phyloP scores from a whole-genome alignment of 2,329 filamentous ascomycete genomes.

The Neoascochyta sp. region DNA sequence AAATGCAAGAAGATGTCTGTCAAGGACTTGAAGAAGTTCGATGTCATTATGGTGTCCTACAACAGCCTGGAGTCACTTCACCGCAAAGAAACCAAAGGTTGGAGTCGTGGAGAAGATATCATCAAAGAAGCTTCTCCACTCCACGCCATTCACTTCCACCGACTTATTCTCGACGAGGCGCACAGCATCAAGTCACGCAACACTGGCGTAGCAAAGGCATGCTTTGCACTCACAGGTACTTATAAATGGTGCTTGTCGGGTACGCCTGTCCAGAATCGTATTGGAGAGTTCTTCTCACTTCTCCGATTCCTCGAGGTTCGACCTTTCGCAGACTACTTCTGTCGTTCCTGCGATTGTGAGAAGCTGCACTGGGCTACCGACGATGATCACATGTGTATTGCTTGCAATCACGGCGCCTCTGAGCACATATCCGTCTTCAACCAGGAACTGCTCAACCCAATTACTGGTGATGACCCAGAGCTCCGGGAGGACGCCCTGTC shows the following conservation, averaged over 20 bases:
- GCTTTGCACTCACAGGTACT: constrained; percentile 80
- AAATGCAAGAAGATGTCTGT: constrained; percentile 74
- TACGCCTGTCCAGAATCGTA: constrained; percentile 93
- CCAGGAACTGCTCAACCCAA: constrained; percentile 86
- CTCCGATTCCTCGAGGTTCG: constrained; percentile 84
- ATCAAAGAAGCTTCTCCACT: constrained; percentile 75
- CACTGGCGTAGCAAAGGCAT: constrained; percentile 90
- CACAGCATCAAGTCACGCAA: constrained; percentile 90
- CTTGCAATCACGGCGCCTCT: constrained; percentile 64
- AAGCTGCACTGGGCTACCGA: constrained; percentile 80
- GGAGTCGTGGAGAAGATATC: constrained; percentile 72
- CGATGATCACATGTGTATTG: constrained; percentile 64
- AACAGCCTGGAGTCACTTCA: constrained; percentile 86
- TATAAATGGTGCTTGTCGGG: constrained; percentile 97
- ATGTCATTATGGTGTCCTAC: constrained; percentile 98
- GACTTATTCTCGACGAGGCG: constrained; percentile 89
- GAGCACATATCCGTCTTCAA: constrained; percentile 82
- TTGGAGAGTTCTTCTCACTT: constrained; percentile 94
- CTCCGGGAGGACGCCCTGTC: constrained; percentile 67
- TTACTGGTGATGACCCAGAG: constrained; percentile 46
- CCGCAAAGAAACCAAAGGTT: constrained; percentile 88
- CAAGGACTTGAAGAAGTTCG: constrained; percentile 73
- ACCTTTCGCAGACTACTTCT: constrained; percentile 92
- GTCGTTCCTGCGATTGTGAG: constrained; percentile 78
- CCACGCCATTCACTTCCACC: constrained; percentile 82